Evolutionary conservation across 176 grass and related monocot species (phyloP).

Genomic region (Avena eriantha): DNA sequence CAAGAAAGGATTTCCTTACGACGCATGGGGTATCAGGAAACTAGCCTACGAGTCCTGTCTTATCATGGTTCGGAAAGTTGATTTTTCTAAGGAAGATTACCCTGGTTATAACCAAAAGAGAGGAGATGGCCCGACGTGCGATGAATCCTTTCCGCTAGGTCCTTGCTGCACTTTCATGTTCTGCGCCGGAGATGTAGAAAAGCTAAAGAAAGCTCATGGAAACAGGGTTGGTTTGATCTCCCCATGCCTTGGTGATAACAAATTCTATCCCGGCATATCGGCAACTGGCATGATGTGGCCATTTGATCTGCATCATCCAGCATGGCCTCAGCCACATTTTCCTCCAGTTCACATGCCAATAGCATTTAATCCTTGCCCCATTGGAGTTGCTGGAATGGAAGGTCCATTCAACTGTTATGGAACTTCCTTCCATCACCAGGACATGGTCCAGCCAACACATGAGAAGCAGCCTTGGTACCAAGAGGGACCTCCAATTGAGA

Average conservation of each 20-base stretch:
- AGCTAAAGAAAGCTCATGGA: neutral
- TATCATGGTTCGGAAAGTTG: conserved; percentile 27
- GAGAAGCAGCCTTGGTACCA: conserved; percentile 19
- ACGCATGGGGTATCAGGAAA: conserved; percentile 48
- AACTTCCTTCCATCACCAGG: neutral
- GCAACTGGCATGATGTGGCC: neutral
- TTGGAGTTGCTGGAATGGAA: conserved; percentile 13
- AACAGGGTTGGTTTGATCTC: conserved; percentile 24
- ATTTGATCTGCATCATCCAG: neutral
- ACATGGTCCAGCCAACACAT: neutral
- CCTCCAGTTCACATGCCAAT: neutral
- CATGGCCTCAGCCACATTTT: conserved; percentile 9
- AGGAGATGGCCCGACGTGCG: conserved; percentile 52
- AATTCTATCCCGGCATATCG: neutral
- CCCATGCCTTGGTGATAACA: neutral
- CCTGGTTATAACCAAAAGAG: conserved; percentile 69
- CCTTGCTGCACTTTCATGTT: conserved; percentile 56
- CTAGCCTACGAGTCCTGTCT: conserved; percentile 50
- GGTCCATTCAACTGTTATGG: conserved; percentile 4
- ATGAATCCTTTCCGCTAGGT: conserved; percentile 50
- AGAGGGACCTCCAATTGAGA: neutral
- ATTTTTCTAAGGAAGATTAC: conserved; percentile 54
- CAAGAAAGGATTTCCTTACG: conserved; percentile 41
- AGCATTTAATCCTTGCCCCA: neutral
- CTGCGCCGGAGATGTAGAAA: conserved; percentile 14